Conservation (phyloP, 768 basidiomycete genomes). For the Trametes elegans region DNA sequence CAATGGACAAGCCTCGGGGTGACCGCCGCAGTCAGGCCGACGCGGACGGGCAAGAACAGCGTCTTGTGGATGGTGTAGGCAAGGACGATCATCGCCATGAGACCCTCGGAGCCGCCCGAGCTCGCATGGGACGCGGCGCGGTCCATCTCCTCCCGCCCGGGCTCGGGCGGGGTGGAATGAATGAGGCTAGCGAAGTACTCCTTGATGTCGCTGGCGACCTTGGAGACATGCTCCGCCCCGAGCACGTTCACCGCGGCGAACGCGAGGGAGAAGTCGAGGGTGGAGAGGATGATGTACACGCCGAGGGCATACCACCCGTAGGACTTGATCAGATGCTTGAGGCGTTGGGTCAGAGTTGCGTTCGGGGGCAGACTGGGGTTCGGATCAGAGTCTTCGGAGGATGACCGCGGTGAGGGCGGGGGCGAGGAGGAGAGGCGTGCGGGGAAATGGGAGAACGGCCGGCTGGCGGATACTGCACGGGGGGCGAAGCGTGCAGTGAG, state of each 20-base stretch:
- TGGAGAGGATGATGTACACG: slow-evolving; percentile 73
- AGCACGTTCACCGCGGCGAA: slow-evolving; percentile 83
- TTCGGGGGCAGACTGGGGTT: slow-evolving; percentile 40
- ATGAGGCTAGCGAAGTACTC: slow-evolving; percentile 43
- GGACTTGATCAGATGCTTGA: slow-evolving; percentile 82
- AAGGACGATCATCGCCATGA: slow-evolving; percentile 90
- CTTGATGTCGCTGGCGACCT: slow-evolving; percentile 58
- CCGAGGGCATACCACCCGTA: slow-evolving; percentile 97
- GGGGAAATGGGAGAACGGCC: slow-evolving; percentile 49
- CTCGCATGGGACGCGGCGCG: slow-evolving; percentile 30
- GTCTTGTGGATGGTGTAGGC: slow-evolving; percentile 98
- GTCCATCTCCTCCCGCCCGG: slow-evolving; percentile 65
- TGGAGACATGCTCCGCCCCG: slow-evolving; percentile 87
- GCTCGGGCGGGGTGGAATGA: slow-evolving; percentile 56
- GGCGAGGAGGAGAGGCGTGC: slow-evolving; percentile 45
- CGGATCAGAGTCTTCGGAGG: slow-evolving; percentile 19
- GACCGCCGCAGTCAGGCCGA: slow-evolving; percentile 83
- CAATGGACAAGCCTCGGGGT: slow-evolving; percentile 87
- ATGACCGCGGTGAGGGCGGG: slow-evolving; percentile 29
- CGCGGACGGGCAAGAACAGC: slow-evolving; percentile 80
- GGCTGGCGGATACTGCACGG: slow-evolving; percentile 32
- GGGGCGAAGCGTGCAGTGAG: slow-evolving; percentile 40
- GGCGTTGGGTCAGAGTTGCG: slow-evolving; percentile 61
- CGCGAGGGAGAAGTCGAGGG: slow-evolving; percentile 80
- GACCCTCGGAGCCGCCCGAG: slow-evolving; percentile 57